Evolutionary conservation across 495 filamentous ascomycete genomes (phyloP).

Genomic region (Penicillium goetzii): DNA sequence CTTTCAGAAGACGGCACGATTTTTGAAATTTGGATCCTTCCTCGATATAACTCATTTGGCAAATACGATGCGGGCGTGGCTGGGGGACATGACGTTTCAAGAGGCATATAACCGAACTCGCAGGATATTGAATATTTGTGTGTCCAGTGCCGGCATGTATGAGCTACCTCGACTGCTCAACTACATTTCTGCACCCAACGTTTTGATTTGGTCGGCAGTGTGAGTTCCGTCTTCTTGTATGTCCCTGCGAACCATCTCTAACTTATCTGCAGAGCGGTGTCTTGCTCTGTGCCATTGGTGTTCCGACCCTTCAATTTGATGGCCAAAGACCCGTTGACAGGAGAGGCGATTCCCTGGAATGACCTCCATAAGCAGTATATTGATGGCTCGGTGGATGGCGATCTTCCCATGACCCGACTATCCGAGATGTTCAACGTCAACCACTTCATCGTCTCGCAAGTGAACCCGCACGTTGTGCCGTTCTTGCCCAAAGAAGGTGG

Average conservation of each 20-base stretch:
- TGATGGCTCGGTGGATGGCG: conserved; percentile 92
- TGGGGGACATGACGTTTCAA: conserved; percentile 91
- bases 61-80: conserved; percentile 74
- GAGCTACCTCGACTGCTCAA: conserved; percentile 87
- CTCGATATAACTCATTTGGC: conserved; percentile 81
- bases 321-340: conserved; percentile 84
- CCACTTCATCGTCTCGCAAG: conserved; percentile 96
- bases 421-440: conserved; percentile 98
- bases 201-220: conserved; percentile 96
- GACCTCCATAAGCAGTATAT: conserved; percentile 82
- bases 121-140: conserved; percentile 89
- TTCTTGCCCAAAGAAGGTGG: conserved; percentile 78
- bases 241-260: neutral
- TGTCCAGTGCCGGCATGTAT: conserved; percentile 84
- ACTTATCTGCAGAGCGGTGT: conserved; percentile 64
- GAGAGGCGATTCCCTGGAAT: conserved; percentile 79
- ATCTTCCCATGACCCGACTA: conserved; percentile 87
- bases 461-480: conserved; percentile 91
- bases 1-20: conserved; percentile 68
- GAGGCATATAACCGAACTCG: conserved; percentile 93
- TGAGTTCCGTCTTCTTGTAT: conserved; percentile 41
- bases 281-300: conserved; percentile 89
- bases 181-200: conserved; percentile 90
- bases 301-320: conserved; percentile 76
- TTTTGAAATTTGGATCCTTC: conserved; percentile 80